A percentile compares a stretch with the other conserved stretches of the same genome.
phyloP scores from a whole-genome alignment of 495 filamentous ascomycete species.

The Penicillium verhagenii region DNA sequence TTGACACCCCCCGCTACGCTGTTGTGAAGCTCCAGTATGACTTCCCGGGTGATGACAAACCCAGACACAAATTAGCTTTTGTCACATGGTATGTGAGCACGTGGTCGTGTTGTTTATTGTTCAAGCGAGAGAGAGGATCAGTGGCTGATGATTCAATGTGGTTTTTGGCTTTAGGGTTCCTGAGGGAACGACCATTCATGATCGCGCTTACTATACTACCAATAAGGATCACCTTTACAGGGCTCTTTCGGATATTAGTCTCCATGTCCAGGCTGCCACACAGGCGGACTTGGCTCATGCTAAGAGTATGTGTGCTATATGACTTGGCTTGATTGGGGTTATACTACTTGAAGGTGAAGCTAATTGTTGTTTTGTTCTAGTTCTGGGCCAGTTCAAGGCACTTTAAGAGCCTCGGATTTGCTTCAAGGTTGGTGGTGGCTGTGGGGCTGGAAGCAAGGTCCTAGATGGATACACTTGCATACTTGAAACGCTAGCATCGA shows the following conservation, averaged over 20 bases:
- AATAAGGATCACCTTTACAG: conserved; percentile 26
- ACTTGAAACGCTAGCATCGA: too few relatives aligned
- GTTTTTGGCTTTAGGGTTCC: conserved; percentile 14
- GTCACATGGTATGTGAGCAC: conserved; percentile 20
- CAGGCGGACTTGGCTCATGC: conserved; percentile 17
- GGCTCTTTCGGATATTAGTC: conserved; percentile 17
- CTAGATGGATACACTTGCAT: too few relatives aligned
- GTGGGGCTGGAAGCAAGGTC: too few relatives aligned
- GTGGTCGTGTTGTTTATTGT: neutral
- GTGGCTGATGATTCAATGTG: neutral
- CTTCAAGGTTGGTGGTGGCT: too few relatives aligned
- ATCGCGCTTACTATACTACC: conserved; percentile 19
- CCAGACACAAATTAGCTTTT: conserved; percentile 21
- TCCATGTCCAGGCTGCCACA: conserved; percentile 22
- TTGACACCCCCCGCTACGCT: conserved; percentile 17
- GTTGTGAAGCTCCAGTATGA: conserved; percentile 20
- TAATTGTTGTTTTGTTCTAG: conserved; percentile 1
- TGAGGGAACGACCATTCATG: conserved; percentile 18
- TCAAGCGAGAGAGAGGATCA: too few relatives aligned
- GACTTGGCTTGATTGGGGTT: neutral
- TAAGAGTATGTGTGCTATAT: conserved; percentile 12
- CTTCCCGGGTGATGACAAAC: conserved; percentile 13
- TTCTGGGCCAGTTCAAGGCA: conserved; percentile 17
- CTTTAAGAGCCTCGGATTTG: conserved; percentile 1
- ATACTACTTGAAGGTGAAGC: neutral